A percentile compares a stretch with the other conserved stretches of the same genome.
phyloP scores from a whole-genome alignment of 495 filamentous ascomycete species.

The Hyphodiscus hymeniophilus region DNA sequence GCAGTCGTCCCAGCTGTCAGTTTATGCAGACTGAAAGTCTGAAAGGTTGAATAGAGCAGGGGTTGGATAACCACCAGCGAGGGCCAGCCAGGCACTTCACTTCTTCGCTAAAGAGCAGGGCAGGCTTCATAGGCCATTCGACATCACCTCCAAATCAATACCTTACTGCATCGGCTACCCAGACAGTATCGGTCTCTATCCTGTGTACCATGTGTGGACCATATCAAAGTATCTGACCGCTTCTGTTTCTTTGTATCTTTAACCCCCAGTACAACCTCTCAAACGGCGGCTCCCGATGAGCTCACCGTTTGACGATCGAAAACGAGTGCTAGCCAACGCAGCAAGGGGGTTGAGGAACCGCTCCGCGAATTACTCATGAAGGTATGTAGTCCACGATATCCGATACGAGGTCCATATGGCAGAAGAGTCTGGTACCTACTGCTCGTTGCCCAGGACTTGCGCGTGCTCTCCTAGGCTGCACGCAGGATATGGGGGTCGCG shows the following conservation, averaged over 20 bases:
- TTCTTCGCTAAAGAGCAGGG: too few species aligned
- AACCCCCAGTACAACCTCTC: background rate
- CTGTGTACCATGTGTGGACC: constrained; percentile 5
- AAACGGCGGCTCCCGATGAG: constrained; percentile 18
- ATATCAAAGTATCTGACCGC: constrained; percentile 2
- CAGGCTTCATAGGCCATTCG: background rate
- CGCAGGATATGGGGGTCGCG: constrained; percentile 11
- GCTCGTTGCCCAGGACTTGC: background rate
- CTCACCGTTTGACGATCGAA: constrained; percentile 14
- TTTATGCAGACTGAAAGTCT: too few species aligned
- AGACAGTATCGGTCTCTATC: background rate
- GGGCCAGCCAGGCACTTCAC: too few species aligned
- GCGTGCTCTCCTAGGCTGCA: constrained; percentile 2
- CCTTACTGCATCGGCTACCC: background rate
- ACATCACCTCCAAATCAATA: background rate
- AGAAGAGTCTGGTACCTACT: background rate
- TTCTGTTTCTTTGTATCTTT: constrained; percentile 3
- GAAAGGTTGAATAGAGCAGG: too few species aligned
- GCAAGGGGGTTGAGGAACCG: constrained; percentile 19
- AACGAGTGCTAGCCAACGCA: constrained; percentile 18
- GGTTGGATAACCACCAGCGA: too few species aligned
- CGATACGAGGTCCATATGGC: background rate
- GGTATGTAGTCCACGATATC: constrained; percentile 17
- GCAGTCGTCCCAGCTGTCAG: too few species aligned
- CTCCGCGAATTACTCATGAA: constrained; percentile 16